A percentile compares a stretch with the other conserved stretches of the same genome.
Conservation (phyloP, 2,329 filamentous ascomycete genomes). For the Ophiocordyceps camponoti-rufipedis region DNA sequence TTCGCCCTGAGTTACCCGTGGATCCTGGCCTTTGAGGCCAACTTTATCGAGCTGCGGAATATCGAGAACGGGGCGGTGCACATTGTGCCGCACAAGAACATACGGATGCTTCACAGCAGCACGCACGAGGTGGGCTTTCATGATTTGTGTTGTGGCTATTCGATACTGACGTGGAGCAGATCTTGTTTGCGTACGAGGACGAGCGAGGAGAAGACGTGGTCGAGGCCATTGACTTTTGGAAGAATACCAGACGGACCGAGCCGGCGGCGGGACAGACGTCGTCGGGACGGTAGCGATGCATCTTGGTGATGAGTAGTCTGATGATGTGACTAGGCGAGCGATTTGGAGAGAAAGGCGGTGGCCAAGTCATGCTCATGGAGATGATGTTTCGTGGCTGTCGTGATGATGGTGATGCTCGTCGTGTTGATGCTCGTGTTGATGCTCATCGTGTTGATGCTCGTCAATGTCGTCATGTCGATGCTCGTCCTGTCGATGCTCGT, state of each 20-base stretch:
- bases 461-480: no score
- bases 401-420: no score
- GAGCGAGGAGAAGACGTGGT: constrained; percentile 86
- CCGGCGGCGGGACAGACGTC: constrained; percentile 6
- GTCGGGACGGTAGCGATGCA: constrained; percentile 1
- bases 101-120: constrained; percentile 92
- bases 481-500: no score
- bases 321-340: no score
- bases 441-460: no score
- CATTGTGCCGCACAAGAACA: constrained; percentile 91
- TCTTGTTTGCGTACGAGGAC: constrained; percentile 94
- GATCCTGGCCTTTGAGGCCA: constrained; percentile 91
- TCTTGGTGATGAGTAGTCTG: neutral
- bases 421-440: no score
- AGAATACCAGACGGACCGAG: constrained; percentile 37
- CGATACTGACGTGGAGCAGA: constrained; percentile 31
- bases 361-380: no score
- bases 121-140: constrained; percentile 91
- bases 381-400: no score
- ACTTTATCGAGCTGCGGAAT: constrained; percentile 91
- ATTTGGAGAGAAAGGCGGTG: no score
- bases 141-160: constrained; percentile 3
- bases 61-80: constrained; percentile 91
- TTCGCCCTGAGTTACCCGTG: constrained; percentile 95
- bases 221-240: constrained; percentile 94